Percentiles rank a stretch among this genome's conserved stretches.
These are phyloP conservation scores for Talaromyces nanjingensis DNA, from an alignment of 495 filamentous ascomycete genomes.

Conservation along the genomic window DNA sequence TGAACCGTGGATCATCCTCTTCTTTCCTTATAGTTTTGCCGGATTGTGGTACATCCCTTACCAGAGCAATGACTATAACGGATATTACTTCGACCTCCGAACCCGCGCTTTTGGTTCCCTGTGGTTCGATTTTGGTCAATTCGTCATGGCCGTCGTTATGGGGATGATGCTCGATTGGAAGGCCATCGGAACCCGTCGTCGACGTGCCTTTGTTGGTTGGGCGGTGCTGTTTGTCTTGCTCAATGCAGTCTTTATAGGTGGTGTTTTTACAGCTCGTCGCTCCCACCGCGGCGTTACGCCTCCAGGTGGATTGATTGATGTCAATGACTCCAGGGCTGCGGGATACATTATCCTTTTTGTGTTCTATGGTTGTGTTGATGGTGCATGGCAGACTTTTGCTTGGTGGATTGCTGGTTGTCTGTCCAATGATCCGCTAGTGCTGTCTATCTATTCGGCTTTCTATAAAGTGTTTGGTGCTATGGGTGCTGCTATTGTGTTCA, in stretches of 20 bases:
- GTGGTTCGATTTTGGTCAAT: slow-evolving; percentile 16
- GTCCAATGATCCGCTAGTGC: slow-evolving; percentile 12
- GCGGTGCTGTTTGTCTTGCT: slow-evolving; percentile 8
- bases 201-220: slow-evolving; percentile 12
- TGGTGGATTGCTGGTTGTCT: slow-evolving; percentile 14
- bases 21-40: slow-evolving; percentile 14
- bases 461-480: slow-evolving; percentile 16
- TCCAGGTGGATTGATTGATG: slow-evolving; percentile 16
- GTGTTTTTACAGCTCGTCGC: slow-evolving; percentile 10
- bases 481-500: slow-evolving; percentile 16
- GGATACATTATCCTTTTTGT: slow-evolving; percentile 13
- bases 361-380: slow-evolving; percentile 13
- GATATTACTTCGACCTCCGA: slow-evolving; percentile 13
- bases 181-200: slow-evolving; percentile 11
- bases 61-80: slow-evolving; percentile 13
- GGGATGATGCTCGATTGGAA: slow-evolving; percentile 11
- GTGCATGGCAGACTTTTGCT: slow-evolving; percentile 15
- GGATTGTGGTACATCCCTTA: slow-evolving; percentile 16
- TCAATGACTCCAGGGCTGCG: slow-evolving; percentile 5
- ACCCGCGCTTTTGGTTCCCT: slow-evolving; percentile 13
- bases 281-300: slow-evolving; percentile 9
- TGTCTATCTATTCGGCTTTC: slow-evolving; percentile 14
- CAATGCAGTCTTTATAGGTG: slow-evolving; percentile 14
- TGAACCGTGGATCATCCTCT: slow-evolving; percentile 12
- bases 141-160: slow-evolving; percentile 12